Percentiles rank a stretch among this genome's conserved stretches.
Conservation (phyloP, 495 filamentous ascomycete genomes). For the Penicillium antarcticum region DNA sequence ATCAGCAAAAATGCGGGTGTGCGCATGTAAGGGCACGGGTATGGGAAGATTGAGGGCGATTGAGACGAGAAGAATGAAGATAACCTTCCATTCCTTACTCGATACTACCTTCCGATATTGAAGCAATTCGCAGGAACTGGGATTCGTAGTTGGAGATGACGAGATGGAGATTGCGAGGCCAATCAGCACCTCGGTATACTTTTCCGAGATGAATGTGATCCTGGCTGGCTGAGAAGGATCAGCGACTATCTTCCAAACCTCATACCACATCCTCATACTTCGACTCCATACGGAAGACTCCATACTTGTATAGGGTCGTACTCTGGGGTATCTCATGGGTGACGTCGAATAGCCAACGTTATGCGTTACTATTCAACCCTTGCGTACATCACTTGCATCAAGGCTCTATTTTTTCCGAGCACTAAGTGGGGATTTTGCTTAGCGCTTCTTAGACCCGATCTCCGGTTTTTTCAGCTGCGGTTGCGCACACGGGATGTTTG, state of each 20-base stretch:
- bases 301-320: too few relatives aligned
- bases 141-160: slow-evolving; percentile 10
- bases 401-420: slow-evolving; percentile 33
- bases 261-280: too few relatives aligned
- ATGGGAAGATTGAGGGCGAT: slow-evolving; percentile 8
- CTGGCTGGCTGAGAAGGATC: neutral
- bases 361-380: too few relatives aligned
- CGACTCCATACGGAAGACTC: too few relatives aligned
- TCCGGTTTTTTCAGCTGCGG: slow-evolving; percentile 21
- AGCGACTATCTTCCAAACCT: too few relatives aligned
- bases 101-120: slow-evolving; percentile 12
- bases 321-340: slow-evolving; percentile 5
- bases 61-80: slow-evolving; percentile 1
- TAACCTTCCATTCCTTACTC: slow-evolving; percentile 20
- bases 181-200: slow-evolving; percentile 15
- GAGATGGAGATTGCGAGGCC: slow-evolving; percentile 10
- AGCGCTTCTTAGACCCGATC: slow-evolving; percentile 34
- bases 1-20: slow-evolving; percentile 23
- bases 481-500: slow-evolving; percentile 19
- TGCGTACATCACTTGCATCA: slow-evolving; percentile 23
- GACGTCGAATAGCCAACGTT: neutral
- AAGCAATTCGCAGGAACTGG: slow-evolving; percentile 8
- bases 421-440: slow-evolving; percentile 14
- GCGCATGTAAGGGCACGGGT: slow-evolving; percentile 23
- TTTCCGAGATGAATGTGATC: neutral